Evolutionary conservation across 371 early-diverging fungal genomes (phyloP), one percentile per base, ranked within the genome.

Genomic region (Mucor indicus): DNA sequence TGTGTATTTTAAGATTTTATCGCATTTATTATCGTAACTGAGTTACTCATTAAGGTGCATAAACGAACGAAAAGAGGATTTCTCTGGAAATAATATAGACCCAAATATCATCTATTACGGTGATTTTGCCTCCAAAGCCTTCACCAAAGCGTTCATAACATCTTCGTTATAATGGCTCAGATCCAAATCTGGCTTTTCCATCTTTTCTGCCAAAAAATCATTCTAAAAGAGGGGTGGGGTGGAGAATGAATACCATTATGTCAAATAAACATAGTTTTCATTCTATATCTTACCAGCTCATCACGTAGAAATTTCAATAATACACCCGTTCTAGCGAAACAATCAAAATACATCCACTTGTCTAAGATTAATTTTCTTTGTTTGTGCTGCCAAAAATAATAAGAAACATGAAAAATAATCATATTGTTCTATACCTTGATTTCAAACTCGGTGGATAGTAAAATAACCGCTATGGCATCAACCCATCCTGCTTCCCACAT

Each of bases 331-430:
- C 81, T 69, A 17, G 84, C 85, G 54, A 64, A 75, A 44, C 87
- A 87, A 23, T 73, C 64, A 55, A 80, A 71, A 24, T 74, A 67
- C 13, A 87, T 74, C 84, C 84, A 85, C n/a, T 76, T 52, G 48
- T 86, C 80, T 1, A 87, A 38, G 1, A 72, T 55, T 0, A 85
- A 59, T 5, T 50, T 54, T 44, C 73, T 62, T 38, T 76, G 75
- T 16, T 80, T 75, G 33, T 85, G 81, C 84, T 82, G 60, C 1
- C 11, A 36, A n/a, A 45, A 44, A 35, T 21, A 46, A 36, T 44
- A 25, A 21, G n/a, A n/a, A n/a, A n/a, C n/a, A n/a, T n/a, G n/a
- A n/a, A 11, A 33, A n/a, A 46, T 12, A 2, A 31, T 42, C 10
- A 46, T 29, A 13, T 29, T 29, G 30, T 29, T 29, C 12, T 29